A percentile compares a stretch with the other conserved stretches of the same genome.
phyloP scores from a whole-genome alignment of 805 yeast genomes.

The Ogataea corticis region DNA sequence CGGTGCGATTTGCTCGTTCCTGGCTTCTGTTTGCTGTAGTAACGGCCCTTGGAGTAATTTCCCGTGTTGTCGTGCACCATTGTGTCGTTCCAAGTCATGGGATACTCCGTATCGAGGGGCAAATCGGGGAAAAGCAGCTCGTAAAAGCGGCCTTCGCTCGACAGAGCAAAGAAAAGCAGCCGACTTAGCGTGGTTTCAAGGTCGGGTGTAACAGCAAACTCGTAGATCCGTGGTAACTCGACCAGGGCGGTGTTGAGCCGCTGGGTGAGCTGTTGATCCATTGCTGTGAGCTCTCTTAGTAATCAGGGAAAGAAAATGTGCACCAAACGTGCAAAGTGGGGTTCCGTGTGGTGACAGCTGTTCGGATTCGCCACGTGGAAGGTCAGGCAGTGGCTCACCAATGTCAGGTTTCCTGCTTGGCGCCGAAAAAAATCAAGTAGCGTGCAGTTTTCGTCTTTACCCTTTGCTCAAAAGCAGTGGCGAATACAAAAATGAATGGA shows the following conservation, averaged over 20 bases:
- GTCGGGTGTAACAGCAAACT: slow-evolving; percentile 20
- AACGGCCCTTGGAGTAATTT: slow-evolving; percentile 18
- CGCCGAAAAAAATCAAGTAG: no score
- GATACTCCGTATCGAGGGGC: slow-evolving; percentile 19
- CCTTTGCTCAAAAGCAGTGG: no score
- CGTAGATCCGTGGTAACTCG: slow-evolving; percentile 16
- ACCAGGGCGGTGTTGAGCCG: slow-evolving; percentile 12
- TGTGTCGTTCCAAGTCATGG: slow-evolving; percentile 27
- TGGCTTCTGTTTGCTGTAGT: slow-evolving; percentile 21
- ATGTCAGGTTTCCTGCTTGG: no score
- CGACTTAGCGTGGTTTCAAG: slow-evolving; percentile 20
- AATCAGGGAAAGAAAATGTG: no score
- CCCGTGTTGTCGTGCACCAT: slow-evolving; percentile 14
- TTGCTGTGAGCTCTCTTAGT: background rate
- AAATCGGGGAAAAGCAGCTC: slow-evolving; percentile 21
- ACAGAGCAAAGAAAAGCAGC: slow-evolving; percentile 17
- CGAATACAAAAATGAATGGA: background rate
- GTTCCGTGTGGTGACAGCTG: no score
- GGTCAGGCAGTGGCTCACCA: no score
- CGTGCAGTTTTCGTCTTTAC: no score
- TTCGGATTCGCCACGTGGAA: no score
- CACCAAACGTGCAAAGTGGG: no score
- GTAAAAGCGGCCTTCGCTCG: slow-evolving; percentile 18
- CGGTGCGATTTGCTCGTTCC: slow-evolving; percentile 40
- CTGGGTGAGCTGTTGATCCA: background rate